Evolutionary conservation across 2,329 filamentous ascomycete genomes (phyloP), one percentile per base, ranked within the genome.

Genomic region (Botrytis aclada): DNA sequence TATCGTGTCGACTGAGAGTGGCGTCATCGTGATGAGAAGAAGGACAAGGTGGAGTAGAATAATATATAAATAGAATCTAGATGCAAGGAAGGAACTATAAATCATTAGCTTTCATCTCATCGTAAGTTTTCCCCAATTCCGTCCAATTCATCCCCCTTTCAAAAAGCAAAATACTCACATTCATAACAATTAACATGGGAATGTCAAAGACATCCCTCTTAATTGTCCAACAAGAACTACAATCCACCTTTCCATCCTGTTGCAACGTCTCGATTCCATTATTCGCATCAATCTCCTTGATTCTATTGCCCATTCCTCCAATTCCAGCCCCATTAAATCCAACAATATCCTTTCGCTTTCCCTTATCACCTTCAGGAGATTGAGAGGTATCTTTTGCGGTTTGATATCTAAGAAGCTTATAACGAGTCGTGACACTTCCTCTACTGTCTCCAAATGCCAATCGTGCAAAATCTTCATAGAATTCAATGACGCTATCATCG

Each of bases 151-250:
- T 0, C n/a, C 61, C 32, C 45, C 70, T 78, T 67, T 78, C 77
- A 54, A 61, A 43, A 41, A 54, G 58, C 43, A n/a, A 61, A 32
- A 71, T 14, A 91, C 95, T 91, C 82, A 98, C 96, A 84, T 98
- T 98, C 86, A 98, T 95, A 80, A 98, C 93, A 82, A 98, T 97
- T 84, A 98, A 87, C 94, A 98, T 97, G 34, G 96, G 96, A 82
- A 98, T 97, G 84, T 98, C 95, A 84, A 98, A 98, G 58, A 96
- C 93, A 82, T 99, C 96, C 76, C 95, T 88, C 84, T 97, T 97
- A 75, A 98, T 95, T 76, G 93, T 95, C 95, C 95, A 98, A 84
- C 93, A 97, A 83, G 97, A 97, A 79, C 93, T 94, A 84, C 95
- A 98, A 81, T 97, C 93, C 73, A 98, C 92, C 83, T 96, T 95